Evolutionary conservation across 768 basidiomycete genomes (phyloP), one percentile per base, ranked within the genome.

Genomic region (Tephrocybe sp.): DNA sequence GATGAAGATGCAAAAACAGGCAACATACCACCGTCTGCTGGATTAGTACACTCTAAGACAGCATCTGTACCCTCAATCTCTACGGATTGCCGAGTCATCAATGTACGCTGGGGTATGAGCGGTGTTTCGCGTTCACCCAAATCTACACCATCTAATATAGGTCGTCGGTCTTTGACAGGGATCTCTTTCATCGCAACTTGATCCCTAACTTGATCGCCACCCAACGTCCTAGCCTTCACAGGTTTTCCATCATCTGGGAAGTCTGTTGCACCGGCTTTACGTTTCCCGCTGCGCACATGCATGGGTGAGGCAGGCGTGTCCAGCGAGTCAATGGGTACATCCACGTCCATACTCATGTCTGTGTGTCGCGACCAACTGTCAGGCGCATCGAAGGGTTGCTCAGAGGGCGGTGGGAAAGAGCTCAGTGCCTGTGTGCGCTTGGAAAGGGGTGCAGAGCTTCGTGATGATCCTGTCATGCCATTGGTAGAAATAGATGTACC

Each of bases 31-130:
- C 73, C 77, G 36, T 78, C 76, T 53, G 86, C 87, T 6, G 83
- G 75, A 72, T 99, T 98, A 44, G 81, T 73, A 2, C 73, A 90
- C 65, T 98, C 93, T 34, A 97, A 68, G 7, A 84, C 60, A 48
- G 88, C 82, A 4, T 84, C 83, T 23, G 73, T 77, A 4, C 82
- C 84, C 9, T 89, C 85, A n/a, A 87, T 73, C 17, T 75, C 76
- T 2, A 74, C 72, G 41, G 71, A 78, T 33, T 91, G 52, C 48
- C 77, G 77, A 0, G 83, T 85, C 62, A 90, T 66, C 40, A 90
- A 60, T 3, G 82, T 68, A 4, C 84, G 86, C 1, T 81, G 66
- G 1, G 81, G 79, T 46, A 91, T 61, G n/a, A 67, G 60, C 16
- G 70, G 63, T 12, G 63, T 61, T 39, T 54, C 49, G 11, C 62